A percentile compares a stretch with the other conserved stretches of the same genome.
These are phyloP conservation scores for Cephalotrichum gorgonifer DNA, from an alignment of 2,329 filamentous ascomycete species.

Conservation along the genomic window DNA sequence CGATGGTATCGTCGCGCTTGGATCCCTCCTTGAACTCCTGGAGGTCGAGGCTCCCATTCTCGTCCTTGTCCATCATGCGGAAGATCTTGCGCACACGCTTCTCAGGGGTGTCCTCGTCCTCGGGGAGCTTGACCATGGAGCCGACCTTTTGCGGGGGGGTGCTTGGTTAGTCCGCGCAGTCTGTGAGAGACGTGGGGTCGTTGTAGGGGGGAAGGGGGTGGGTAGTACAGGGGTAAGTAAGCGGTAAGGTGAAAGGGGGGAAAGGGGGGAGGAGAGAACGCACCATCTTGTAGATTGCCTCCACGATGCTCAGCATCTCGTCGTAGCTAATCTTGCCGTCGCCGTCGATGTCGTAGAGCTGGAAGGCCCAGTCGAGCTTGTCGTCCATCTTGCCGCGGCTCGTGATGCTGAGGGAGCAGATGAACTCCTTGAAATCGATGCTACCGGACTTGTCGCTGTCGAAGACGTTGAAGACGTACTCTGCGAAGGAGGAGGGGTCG, in stretches of 20 bases:
- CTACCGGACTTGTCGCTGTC: slow-evolving; percentile 94
- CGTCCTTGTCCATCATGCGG: slow-evolving; percentile 99
- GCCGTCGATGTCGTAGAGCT: slow-evolving; percentile 97
- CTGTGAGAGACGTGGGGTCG: neutral
- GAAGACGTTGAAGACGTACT: slow-evolving; percentile 99
- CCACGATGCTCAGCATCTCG: slow-evolving; percentile 97
- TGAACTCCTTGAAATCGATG: slow-evolving; percentile 99
- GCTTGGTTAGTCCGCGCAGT: neutral
- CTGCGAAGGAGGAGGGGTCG: slow-evolving; percentile 92
- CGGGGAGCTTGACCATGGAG: slow-evolving; percentile 96
- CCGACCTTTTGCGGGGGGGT: slow-evolving; percentile 58
- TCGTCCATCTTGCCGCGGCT: slow-evolving; percentile 98
- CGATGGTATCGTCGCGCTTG: slow-evolving; percentile 97
- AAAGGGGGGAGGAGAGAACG: slow-evolving; percentile 5
- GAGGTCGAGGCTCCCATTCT: slow-evolving; percentile 94
- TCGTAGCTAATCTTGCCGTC: slow-evolving; percentile 99
- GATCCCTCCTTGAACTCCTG: slow-evolving; percentile 98
- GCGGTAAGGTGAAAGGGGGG: too few relatives aligned
- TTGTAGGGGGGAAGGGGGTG: neutral
- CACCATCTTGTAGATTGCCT: slow-evolving; percentile 99
- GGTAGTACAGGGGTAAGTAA: too few relatives aligned
- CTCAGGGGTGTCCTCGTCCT: slow-evolving; percentile 97
- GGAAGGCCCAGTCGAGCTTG: slow-evolving; percentile 98
- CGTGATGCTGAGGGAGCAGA: slow-evolving; percentile 93
- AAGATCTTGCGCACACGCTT: slow-evolving; percentile 98